A percentile compares a stretch with the other conserved stretches of the same genome.
These are phyloP conservation scores for Scheffersomyces lignicola DNA, from an alignment of 1,139 yeast species.

Conservation along the genomic window DNA sequence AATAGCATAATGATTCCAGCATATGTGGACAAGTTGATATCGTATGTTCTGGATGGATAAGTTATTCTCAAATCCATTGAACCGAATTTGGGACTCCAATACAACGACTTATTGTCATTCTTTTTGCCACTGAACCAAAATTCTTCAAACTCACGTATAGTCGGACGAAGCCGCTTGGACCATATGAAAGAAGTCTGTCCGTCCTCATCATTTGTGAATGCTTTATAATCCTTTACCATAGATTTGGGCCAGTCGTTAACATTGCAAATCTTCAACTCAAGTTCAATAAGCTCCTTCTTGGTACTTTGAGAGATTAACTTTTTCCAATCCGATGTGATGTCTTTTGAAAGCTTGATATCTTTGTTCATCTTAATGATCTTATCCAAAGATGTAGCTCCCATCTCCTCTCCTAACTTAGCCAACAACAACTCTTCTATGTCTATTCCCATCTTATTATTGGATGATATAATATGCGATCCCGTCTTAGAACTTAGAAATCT, in stretches of 20 bases:
- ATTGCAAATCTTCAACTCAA: constrained; percentile 58
- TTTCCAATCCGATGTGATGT: constrained; percentile 56
- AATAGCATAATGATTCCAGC: constrained; percentile 77
- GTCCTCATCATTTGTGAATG: constrained; percentile 36
- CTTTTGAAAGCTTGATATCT: constrained; percentile 72
- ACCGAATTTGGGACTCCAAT: constrained; percentile 85
- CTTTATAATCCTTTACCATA: constrained; percentile 59
- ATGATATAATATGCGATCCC: constrained; percentile 15
- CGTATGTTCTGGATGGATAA: constrained; percentile 70
- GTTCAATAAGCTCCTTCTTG: constrained; percentile 23
- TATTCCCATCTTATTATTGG: constrained; percentile 30
- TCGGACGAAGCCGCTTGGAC: constrained; percentile 40
- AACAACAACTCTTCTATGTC: constrained; percentile 75
- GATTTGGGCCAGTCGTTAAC: constrained; percentile 52
- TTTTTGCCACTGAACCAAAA: constrained; percentile 51
- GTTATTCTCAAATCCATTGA: constrained; percentile 73
- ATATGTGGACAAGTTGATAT: constrained; percentile 75
- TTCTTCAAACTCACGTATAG: constrained; percentile 42
- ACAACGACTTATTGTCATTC: constrained; percentile 72
- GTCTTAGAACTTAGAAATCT: constrained; percentile 61
- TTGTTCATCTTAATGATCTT: constrained; percentile 87
- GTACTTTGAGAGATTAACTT: constrained; percentile 21
- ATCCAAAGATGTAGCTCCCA: constrained; percentile 78
- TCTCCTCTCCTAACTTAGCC: constrained; percentile 69
- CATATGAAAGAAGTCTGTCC: constrained; percentile 47